Evolutionary conservation across 179 eudicot genomes (phyloP), one percentile per base, ranked within the genome.

Genomic region (Gypsophila paniculata): DNA sequence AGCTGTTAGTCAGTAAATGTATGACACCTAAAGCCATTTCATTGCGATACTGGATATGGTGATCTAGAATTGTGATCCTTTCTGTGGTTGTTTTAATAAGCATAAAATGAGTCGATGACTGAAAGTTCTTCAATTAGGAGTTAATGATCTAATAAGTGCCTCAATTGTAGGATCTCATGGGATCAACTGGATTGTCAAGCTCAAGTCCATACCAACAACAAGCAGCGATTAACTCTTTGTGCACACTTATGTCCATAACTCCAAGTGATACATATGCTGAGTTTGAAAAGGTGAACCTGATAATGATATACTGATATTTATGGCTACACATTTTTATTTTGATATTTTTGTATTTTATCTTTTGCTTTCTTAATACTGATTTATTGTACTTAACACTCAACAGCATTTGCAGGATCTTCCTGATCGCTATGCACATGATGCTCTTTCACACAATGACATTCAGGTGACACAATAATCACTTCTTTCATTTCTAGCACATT

Each of bases 191-290:
- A 65, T 82, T 95, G 86, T 80, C 87, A 88, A 92, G 96, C 75
- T 46, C 76, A 46, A 92, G 75, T 73, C 53, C 73, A 68, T 82
- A 87, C 61, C 93, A 87, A 73, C 95, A 88, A 83, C 93, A 86
- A 77, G 96, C 91, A 59, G 96, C 99, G 61, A 68, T 87, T 72
- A 44, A 77, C 76, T 82, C 96, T 49, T 83, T 95, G 79, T 86
- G 95, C 64, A 90, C 98, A 42, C 78, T 95, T 85, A 95, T 95
- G 97, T 80, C 91, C 74, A 77, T 95, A 67, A 64, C 82, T 70
- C 97, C 99, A 12, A 86, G 82, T 77, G 89, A 89, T 79, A 83
- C 90, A 61, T 95, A 85, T 75, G 19, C 63, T n/a, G 95, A 95
- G 82, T 95, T 95, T 84, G 95, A 86, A 78, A 87, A 92, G 96